A percentile compares a stretch with the other conserved stretches of the same genome.
These are phyloP conservation scores for Harringtonia lauricola DNA, from an alignment of 2,329 filamentous ascomycete genomes.

Conservation along the genomic window DNA sequence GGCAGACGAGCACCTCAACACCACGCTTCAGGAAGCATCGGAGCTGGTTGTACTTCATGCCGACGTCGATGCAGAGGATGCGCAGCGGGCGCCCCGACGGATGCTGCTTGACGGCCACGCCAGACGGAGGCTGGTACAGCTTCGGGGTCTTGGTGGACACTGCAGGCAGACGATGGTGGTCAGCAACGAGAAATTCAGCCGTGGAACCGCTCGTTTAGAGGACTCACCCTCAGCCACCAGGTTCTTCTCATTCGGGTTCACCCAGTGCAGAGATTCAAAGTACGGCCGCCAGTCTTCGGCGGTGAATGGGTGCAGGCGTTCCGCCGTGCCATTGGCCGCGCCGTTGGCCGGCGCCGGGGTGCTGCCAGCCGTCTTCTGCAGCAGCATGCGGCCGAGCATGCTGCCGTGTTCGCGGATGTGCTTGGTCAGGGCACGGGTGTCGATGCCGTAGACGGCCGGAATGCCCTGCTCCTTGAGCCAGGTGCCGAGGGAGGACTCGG, in stretches of 20 bases:
- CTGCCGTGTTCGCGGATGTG: conserved; percentile 87
- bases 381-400: conserved; percentile 85
- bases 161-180: conserved; percentile 29
- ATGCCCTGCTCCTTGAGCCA: conserved; percentile 96
- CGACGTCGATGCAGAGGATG: conserved; percentile 89
- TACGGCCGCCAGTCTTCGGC: conserved; percentile 35
- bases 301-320: conserved; percentile 22
- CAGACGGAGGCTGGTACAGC: conserved; percentile 66
- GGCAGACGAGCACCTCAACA: conserved; percentile 87
- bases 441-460: conserved; percentile 88
- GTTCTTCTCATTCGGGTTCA: conserved; percentile 86
- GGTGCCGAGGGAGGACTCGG: conserved; percentile 76
- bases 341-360: neutral
- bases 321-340: neutral
- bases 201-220: neutral
- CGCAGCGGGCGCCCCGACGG: conserved; percentile 79
- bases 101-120: conserved; percentile 68
- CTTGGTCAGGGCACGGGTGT: conserved; percentile 90
- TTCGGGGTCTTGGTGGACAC: conserved; percentile 84
- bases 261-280: conserved; percentile 80
- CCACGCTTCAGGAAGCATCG: conserved; percentile 84
- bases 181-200: neutral
- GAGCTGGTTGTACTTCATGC: conserved; percentile 97
- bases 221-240: conserved; percentile 85
- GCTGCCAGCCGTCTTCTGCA: no score